A percentile compares a stretch with the other conserved stretches of the same genome.
Evolutionary conservation across 2,329 filamentous ascomycete genomes (phyloP).

Genomic region (Xylariaceae sp.): DNA sequence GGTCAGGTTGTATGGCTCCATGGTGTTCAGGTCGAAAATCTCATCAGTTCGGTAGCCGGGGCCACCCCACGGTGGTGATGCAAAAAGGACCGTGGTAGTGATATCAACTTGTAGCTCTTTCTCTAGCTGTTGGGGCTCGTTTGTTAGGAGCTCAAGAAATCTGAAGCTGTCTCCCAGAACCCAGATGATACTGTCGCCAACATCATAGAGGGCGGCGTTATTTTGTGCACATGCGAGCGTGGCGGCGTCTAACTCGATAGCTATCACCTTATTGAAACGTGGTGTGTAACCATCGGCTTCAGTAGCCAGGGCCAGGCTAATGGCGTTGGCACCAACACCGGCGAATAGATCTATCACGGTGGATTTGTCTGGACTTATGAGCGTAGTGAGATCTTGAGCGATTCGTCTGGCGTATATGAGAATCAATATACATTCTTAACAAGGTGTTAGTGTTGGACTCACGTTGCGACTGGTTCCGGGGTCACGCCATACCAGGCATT

Average conservation of each 20-base stretch:
- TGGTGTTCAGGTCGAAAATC: constrained; percentile 81
- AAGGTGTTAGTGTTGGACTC: constrained; percentile 36
- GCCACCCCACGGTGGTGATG: constrained; percentile 66
- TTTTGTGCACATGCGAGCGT: constrained; percentile 89
- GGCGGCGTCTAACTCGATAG: constrained; percentile 81
- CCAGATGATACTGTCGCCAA: constrained; percentile 79
- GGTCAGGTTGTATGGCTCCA: constrained; percentile 83
- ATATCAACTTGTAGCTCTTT: constrained; percentile 49
- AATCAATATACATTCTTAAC: constrained; percentile 1
- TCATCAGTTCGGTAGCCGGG: constrained; percentile 62
- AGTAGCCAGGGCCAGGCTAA: constrained; percentile 77
- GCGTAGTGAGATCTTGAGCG: constrained; percentile 70
- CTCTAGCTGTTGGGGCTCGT: constrained; percentile 40
- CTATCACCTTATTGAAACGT: constrained; percentile 83
- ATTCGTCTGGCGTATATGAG: constrained; percentile 64
- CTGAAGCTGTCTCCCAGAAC: constrained; percentile 87
- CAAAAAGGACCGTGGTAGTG: constrained; percentile 56
- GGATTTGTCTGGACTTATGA: constrained; percentile 47
- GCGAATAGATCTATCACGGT: constrained; percentile 88
- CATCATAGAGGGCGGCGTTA: constrained; percentile 86
- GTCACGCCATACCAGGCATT: constrained; percentile 98
- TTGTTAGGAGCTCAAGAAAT: constrained; percentile 58
- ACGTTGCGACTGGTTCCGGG: constrained; percentile 88
- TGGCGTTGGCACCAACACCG: constrained; percentile 90
- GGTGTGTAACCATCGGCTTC: constrained; percentile 53